phyloP scores from a whole-genome alignment of 1,139 yeast genomes.

The Debaryomyces singareniensis region DNA sequence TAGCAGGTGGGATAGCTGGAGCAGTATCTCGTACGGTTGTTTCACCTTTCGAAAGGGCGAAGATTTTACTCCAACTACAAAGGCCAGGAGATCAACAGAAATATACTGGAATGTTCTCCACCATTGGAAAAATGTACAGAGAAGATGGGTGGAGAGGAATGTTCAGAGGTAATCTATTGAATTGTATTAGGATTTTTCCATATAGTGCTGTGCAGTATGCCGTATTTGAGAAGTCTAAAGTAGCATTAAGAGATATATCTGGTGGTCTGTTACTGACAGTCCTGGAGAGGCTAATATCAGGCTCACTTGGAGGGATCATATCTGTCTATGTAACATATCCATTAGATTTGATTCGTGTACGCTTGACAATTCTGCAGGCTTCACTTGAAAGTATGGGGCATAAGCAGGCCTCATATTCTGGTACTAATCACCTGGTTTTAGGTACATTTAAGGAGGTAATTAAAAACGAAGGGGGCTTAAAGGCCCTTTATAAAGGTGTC shows the following conservation, averaged over 20 bases:
- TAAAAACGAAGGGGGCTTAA: conserved; percentile 71
- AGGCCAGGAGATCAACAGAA: conserved; percentile 61
- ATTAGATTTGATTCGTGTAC: conserved; percentile 81
- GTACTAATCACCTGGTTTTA: conserved; percentile 48
- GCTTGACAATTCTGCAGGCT: conserved; percentile 87
- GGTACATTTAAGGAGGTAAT: conserved; percentile 55
- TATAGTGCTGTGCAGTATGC: conserved; percentile 94
- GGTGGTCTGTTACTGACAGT: conserved; percentile 35
- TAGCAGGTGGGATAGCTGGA: conserved; percentile 67
- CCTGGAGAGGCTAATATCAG: conserved; percentile 61
- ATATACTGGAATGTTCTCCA: conserved; percentile 68
- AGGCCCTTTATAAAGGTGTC: conserved; percentile 77
- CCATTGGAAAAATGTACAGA: conserved; percentile 70
- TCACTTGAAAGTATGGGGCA: conserved; percentile 47
- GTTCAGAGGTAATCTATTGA: conserved; percentile 84
- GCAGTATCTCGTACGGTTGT: conserved; percentile 90
- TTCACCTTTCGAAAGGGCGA: conserved; percentile 92
- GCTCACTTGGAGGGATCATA: conserved; percentile 74
- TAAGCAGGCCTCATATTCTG: conserved; percentile 47
- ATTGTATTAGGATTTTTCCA: conserved; percentile 86
- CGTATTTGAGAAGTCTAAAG: conserved; percentile 71
- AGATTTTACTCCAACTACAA: conserved; percentile 85
- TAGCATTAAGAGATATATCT: conserved; percentile 20
- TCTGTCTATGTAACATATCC: conserved; percentile 89
- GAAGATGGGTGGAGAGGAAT: conserved; percentile 90